Percentiles rank a stretch among this genome's conserved stretches.
These are phyloP conservation scores for Liriodendron chinense DNA, from an alignment of 164 flowering plant genomes.

Conservation along the genomic window DNA sequence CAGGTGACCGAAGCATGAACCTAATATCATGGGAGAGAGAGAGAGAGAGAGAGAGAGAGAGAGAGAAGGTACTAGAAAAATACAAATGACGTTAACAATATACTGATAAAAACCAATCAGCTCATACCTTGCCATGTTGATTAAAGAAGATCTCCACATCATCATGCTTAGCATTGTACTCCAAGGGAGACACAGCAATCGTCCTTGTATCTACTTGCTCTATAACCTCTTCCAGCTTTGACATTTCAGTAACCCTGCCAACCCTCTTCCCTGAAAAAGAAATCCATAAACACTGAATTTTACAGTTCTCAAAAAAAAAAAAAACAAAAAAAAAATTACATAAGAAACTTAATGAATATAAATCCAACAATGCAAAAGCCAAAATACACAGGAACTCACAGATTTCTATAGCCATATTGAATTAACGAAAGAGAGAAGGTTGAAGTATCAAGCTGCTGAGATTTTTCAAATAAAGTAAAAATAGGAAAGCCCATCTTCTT, in stretches of 20 bases:
- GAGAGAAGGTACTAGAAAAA: not conserved
- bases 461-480: no score
- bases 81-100: not conserved
- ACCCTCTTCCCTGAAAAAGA: conserved; percentile 54
- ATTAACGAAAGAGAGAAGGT: no score
- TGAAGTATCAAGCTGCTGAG: no score
- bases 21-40: not conserved
- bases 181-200: conserved; percentile 74
- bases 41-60: not conserved
- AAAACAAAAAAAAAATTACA: not conserved
- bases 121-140: conserved; percentile 65
- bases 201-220: conserved; percentile 79
- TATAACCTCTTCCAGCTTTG: conserved; percentile 71
- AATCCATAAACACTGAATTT: not conserved
- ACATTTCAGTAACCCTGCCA: conserved; percentile 61
- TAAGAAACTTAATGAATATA: no score
- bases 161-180: conserved; percentile 60
- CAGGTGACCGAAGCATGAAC: not conserved
- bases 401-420: no score
- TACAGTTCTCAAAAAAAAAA: not conserved
- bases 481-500: no score
- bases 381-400: no score
- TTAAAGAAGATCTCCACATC: conserved; percentile 72
- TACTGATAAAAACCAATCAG: not conserved
- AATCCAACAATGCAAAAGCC: no score